Conservation (phyloP, 805 yeast species). For the Millerozyma acaciae region DNA sequence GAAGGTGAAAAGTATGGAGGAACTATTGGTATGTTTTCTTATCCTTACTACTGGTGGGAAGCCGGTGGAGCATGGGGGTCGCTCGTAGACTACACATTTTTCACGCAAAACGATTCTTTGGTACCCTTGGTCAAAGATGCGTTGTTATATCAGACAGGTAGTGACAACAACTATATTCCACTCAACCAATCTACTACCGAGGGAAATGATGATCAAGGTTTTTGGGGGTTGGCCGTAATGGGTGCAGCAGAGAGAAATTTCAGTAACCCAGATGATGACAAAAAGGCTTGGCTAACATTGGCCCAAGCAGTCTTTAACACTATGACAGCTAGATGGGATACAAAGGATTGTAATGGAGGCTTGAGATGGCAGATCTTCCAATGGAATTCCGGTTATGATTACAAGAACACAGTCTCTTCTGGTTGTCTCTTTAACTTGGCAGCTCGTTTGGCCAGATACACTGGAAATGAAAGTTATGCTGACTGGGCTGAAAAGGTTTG, state of each 20-base stretch:
- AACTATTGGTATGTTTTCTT: slow-evolving; percentile 78
- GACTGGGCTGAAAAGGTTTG: slow-evolving; percentile 41
- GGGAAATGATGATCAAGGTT: slow-evolving; percentile 97
- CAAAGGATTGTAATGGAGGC: slow-evolving; percentile 36
- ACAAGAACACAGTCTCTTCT: slow-evolving; percentile 43
- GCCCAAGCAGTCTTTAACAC: slow-evolving; percentile 43
- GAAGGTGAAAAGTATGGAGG: slow-evolving; percentile 67
- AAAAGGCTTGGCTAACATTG: slow-evolving; percentile 37
- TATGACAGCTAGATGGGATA: slow-evolving; percentile 44
- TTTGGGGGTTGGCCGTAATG: slow-evolving; percentile 94
- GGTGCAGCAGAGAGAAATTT: slow-evolving; percentile 89
- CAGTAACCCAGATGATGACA: slow-evolving; percentile 43
- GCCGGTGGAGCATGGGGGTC: slow-evolving; percentile 96
- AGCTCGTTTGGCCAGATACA: slow-evolving; percentile 42
- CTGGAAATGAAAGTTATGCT: slow-evolving; percentile 35
- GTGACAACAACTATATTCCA: slow-evolving; percentile 76
- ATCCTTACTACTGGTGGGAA: slow-evolving; percentile 98
- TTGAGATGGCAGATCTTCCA: slow-evolving; percentile 48
- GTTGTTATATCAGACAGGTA: slow-evolving; percentile 62
- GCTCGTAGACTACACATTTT: slow-evolving; percentile 72
- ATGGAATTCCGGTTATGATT: slow-evolving; percentile 45
- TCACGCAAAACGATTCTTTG: slow-evolving; percentile 66
- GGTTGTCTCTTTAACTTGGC: slow-evolving; percentile 44
- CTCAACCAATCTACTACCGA: slow-evolving; percentile 85
- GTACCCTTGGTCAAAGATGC: slow-evolving; percentile 57